Evolutionary conservation across 441 rosid species (phyloP).

Genomic region (Arabidopsis lyrata): DNA sequence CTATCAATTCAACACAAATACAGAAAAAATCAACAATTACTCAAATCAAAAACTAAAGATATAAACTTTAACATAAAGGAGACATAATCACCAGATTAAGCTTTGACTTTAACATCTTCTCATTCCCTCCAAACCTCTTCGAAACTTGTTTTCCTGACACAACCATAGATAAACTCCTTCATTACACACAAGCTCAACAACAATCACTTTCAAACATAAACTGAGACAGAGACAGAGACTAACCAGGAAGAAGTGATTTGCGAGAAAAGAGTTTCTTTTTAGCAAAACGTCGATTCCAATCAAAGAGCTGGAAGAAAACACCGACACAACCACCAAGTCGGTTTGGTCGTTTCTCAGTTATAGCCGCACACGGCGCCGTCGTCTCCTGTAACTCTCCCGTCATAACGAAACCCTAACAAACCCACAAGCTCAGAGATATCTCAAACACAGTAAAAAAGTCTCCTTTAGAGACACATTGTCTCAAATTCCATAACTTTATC

Average conservation of each 20-base stretch:
- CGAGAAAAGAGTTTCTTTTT: slow-evolving; percentile 82
- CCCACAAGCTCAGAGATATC: slow-evolving; percentile 15
- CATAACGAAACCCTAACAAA: slow-evolving; percentile 34
- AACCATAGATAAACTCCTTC: slow-evolving; percentile 2
- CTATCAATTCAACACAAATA: slow-evolving; percentile 47
- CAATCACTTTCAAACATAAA: slow-evolving; percentile 8
- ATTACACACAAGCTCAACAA: neutral
- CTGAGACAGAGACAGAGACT: neutral
- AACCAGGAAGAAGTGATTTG: slow-evolving; percentile 82
- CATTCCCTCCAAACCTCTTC: slow-evolving; percentile 74
- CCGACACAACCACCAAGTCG: slow-evolving; percentile 87
- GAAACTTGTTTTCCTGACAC: slow-evolving; percentile 61
- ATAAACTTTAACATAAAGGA: neutral
- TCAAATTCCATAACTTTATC: slow-evolving; percentile 12
- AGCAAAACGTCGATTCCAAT: slow-evolving; percentile 84
- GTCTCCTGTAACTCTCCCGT: slow-evolving; percentile 60
- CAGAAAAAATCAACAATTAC: neutral
- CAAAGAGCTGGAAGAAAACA: slow-evolving; percentile 85
- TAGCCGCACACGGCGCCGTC: slow-evolving; percentile 58
- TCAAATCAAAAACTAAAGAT: slow-evolving; percentile 19
- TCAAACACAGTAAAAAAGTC: slow-evolving; percentile 27
- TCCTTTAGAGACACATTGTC: slow-evolving; percentile 40
- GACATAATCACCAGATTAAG: slow-evolving; percentile 58
- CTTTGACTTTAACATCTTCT: slow-evolving; percentile 82
- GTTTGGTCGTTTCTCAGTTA: slow-evolving; percentile 71